Conservation (phyloP, 2,329 filamentous ascomycete genomes). For the Immersiporthe knoxdaviesiana region DNA sequence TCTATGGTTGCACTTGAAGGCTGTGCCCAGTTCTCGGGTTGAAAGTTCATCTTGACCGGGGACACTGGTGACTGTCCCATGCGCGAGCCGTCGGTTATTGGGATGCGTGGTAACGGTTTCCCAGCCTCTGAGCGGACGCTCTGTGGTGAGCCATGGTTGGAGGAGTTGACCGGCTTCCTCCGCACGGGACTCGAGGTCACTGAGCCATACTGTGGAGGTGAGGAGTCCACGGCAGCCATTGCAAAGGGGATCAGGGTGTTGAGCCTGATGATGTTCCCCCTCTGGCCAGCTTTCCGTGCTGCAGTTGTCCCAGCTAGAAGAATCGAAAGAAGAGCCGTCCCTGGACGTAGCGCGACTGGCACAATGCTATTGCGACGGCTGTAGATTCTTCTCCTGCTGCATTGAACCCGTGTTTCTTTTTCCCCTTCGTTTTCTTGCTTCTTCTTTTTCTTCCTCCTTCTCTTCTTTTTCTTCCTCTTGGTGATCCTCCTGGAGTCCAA, state of each 20-base stretch:
- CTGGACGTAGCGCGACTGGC: constrained; percentile 23
- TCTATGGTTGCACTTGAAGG: constrained; percentile 59
- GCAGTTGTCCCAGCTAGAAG: constrained; percentile 20
- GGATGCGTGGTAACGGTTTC: constrained; percentile 37
- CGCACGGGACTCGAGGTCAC: constrained; percentile 36
- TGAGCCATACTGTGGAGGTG: constrained; percentile 34
- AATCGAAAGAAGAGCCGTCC: constrained; percentile 28
- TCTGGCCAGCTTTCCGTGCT: constrained; percentile 18
- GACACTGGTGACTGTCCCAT: constrained; percentile 58
- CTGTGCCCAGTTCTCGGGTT: constrained; percentile 55
- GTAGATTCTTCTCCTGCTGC: constrained; percentile 23
- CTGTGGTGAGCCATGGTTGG: constrained; percentile 40
- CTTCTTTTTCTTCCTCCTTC: background rate
- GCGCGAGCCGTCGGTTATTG: constrained; percentile 44
- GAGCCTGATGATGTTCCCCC: constrained; percentile 19
- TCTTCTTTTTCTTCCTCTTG: background rate
- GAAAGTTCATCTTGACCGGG: constrained; percentile 59
- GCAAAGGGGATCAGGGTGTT: constrained; percentile 28
- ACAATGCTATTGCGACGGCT: constrained; percentile 29
- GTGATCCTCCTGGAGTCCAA: background rate
- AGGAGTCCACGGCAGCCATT: constrained; percentile 40
- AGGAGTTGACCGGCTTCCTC: constrained; percentile 44
- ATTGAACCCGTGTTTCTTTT: constrained; percentile 17
- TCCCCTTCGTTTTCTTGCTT: background rate
- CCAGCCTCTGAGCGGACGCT: constrained; percentile 39